phyloP scores from a whole-genome alignment of 495 filamentous ascomycete species.

The Rhypophila decipiens region DNA sequence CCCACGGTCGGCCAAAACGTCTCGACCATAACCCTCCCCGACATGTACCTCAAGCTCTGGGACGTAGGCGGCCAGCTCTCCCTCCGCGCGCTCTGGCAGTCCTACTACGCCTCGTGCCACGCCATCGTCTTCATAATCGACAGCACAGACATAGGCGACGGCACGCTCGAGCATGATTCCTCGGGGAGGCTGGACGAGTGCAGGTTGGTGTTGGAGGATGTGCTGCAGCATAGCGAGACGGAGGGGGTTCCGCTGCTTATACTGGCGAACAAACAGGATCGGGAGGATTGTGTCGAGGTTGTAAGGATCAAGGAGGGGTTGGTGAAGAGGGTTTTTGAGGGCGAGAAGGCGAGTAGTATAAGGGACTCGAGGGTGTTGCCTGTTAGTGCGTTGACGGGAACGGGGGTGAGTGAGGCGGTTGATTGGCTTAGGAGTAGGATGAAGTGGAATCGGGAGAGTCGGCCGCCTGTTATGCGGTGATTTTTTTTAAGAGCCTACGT shows the following conservation, averaged over 20 bases:
- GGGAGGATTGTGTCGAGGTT: slow-evolving; percentile 96
- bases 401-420: slow-evolving; percentile 87
- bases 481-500: too few relatives aligned
- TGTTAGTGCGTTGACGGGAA: slow-evolving; percentile 83
- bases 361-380: slow-evolving; percentile 88
- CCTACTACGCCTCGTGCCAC: slow-evolving; percentile 88
- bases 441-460: slow-evolving; percentile 89
- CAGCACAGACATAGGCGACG: slow-evolving; percentile 82
- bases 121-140: slow-evolving; percentile 98
- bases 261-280: slow-evolving; percentile 94
- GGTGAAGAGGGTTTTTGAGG: slow-evolving; percentile 89
- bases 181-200: slow-evolving; percentile 75
- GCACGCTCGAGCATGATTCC: slow-evolving; percentile 53
- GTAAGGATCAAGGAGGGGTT: slow-evolving; percentile 94
- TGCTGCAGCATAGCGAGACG: slow-evolving; percentile 76
- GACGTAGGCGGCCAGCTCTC: slow-evolving; percentile 91
- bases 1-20: slow-evolving; percentile 98
- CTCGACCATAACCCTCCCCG: slow-evolving; percentile 73
- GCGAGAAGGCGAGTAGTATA: slow-evolving; percentile 76
- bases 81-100: slow-evolving; percentile 89
- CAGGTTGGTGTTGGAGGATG: slow-evolving; percentile 78
- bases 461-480: slow-evolving; percentile 89
- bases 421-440: slow-evolving; percentile 90
- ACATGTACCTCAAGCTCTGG: slow-evolving; percentile 98
- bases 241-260: slow-evolving; percentile 88